Percentiles rank a stretch among this genome's conserved stretches.
phyloP scores from a whole-genome alignment of 1,284 basidiomycete species.

The Coniophora puteana region DNA sequence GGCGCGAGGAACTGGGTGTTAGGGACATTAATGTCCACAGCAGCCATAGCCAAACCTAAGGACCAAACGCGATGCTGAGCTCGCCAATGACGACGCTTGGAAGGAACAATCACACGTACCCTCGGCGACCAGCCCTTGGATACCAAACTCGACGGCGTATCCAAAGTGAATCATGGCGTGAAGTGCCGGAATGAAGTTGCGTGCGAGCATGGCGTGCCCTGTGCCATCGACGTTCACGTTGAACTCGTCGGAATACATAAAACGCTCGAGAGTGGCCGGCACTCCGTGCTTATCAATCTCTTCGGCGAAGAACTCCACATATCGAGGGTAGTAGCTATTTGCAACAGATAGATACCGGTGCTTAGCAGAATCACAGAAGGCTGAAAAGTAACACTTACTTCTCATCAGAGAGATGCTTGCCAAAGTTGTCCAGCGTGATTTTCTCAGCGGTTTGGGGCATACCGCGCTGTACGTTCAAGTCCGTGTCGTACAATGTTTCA shows the following conservation, averaged over 20 bases:
- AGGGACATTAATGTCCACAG: slow-evolving; percentile 17
- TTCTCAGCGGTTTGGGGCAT: slow-evolving; percentile 27
- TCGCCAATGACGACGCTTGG: too few relatives aligned
- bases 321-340: background rate
- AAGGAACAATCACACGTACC: background rate
- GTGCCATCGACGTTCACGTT: too few relatives aligned
- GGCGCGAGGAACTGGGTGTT: slow-evolving; percentile 8
- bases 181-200: slow-evolving; percentile 7
- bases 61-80: background rate
- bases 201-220: slow-evolving; percentile 5
- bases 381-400: slow-evolving; percentile 20
- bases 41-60: slow-evolving; percentile 3
- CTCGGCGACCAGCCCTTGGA: slow-evolving; percentile 8
- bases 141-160: slow-evolving; percentile 9
- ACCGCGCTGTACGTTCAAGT: slow-evolving; percentile 23
- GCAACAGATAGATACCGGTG: background rate
- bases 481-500: slow-evolving; percentile 26
- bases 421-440: slow-evolving; percentile 33
- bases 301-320: background rate
- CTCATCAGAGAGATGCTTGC: slow-evolving; percentile 33
- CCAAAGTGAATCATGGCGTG: slow-evolving; percentile 12
- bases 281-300: slow-evolving; percentile 27
- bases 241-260: slow-evolving; percentile 46
- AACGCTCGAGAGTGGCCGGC: slow-evolving; percentile 43
- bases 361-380: background rate